A percentile compares a stretch with the other conserved stretches of the same genome.
Evolutionary conservation across 2,329 filamentous ascomycete genomes (phyloP).

Genomic region (Ramichloridium luteum): DNA sequence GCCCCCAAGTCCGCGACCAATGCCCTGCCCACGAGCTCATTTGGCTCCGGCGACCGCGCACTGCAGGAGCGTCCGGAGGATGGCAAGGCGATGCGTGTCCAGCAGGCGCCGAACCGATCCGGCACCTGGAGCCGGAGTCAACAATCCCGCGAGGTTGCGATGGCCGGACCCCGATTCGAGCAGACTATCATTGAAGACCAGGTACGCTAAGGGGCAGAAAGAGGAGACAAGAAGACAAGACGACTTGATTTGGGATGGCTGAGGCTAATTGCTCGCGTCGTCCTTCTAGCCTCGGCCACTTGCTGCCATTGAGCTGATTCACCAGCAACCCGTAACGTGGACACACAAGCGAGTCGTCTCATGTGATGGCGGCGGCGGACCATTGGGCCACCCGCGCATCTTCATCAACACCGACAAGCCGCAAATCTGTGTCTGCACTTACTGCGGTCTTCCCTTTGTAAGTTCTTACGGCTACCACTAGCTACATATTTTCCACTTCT

Average conservation of each 20-base stretch:
- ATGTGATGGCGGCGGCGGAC: constrained; percentile 87
- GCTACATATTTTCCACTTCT: constrained; percentile 1
- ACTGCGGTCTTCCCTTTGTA: constrained; percentile 91
- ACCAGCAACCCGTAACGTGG: constrained; percentile 91
- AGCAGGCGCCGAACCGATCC: constrained; percentile 78
- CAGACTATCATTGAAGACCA: constrained; percentile 89
- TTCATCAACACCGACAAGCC: constrained; percentile 99
- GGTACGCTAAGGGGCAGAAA: constrained; percentile 42
- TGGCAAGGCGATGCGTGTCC: constrained; percentile 44
- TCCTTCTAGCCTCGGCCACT: constrained; percentile 63
- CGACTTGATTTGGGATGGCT: not conserved
- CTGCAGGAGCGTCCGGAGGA: constrained; percentile 44
- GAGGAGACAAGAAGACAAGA: not conserved
- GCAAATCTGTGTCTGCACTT: constrained; percentile 78
- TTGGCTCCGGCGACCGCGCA: constrained; percentile 37
- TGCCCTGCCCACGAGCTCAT: constrained; percentile 41
- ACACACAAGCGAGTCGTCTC: constrained; percentile 67
- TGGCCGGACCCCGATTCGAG: constrained; percentile 91
- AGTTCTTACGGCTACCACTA: constrained; percentile 29
- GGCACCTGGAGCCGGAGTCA: constrained; percentile 79
- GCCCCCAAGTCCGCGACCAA: constrained; percentile 48
- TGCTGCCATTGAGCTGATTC: constrained; percentile 89
- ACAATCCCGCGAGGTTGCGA: constrained; percentile 65
- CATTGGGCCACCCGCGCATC: constrained; percentile 78
- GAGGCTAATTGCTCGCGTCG: constrained; percentile 14